A percentile compares a stretch with the other conserved stretches of the same genome.
Evolutionary conservation across 2,329 filamentous ascomycete genomes (phyloP).

Genomic region (Teratosphaeria zuluensis): DNA sequence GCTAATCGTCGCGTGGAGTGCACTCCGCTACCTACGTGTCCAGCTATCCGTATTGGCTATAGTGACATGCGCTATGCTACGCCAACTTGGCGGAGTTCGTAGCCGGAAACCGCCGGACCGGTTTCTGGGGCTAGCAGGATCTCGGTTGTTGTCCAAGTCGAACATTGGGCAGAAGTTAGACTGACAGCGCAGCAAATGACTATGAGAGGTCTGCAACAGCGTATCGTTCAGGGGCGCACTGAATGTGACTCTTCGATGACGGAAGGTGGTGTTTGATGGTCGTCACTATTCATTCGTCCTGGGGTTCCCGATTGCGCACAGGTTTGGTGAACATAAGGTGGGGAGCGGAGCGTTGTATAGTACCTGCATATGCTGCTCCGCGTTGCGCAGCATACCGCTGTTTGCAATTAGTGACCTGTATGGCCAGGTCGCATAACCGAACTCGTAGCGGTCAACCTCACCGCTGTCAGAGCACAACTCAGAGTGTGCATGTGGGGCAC

Average conservation of each 20-base stretch:
- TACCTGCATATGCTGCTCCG: not conserved
- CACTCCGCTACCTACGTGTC: not conserved
- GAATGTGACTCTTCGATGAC: not conserved
- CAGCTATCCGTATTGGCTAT: not conserved
- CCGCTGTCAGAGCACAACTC: not conserved
- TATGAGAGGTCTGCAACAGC: not conserved
- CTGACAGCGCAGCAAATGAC: not conserved
- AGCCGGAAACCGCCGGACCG: not conserved
- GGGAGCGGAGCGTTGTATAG: not conserved
- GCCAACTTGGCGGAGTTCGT: not conserved
- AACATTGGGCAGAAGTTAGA: not conserved
- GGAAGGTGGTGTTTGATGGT: not conserved
- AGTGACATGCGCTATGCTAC: not conserved
- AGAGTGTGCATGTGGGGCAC: not conserved
- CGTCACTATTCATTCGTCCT: not conserved
- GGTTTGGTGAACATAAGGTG: not conserved
- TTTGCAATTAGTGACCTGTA: not conserved
- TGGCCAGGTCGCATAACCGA: not conserved
- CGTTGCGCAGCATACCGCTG: not conserved
- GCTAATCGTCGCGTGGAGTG: not conserved
- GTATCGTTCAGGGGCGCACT: not conserved
- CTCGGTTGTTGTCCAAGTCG: not conserved
- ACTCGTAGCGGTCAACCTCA: not conserved
- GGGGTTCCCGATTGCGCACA: not conserved
- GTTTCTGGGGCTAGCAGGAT: not conserved